Percentiles rank a stretch among this genome's conserved stretches.
Conservation (phyloP, 139 green algal species). For the Limnomonas spitsbergensis region DNA sequence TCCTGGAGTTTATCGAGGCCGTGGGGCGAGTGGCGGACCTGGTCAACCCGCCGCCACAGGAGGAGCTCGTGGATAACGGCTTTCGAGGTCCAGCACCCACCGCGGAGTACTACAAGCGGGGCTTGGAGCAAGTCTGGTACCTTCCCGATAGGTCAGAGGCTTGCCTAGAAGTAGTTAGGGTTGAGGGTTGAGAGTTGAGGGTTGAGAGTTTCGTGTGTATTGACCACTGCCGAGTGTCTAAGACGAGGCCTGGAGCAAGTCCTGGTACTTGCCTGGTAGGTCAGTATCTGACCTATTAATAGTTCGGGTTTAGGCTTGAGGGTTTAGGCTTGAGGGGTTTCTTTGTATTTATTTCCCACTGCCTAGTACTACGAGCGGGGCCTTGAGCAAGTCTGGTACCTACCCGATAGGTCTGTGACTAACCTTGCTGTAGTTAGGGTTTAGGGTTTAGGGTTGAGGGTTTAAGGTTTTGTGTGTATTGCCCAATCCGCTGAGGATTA, state of each 20-base stretch:
- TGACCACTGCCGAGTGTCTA: too few relatives aligned
- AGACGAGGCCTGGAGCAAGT: too few relatives aligned
- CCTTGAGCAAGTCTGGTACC: not conserved
- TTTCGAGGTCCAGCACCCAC: not conserved
- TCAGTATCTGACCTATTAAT: too few relatives aligned
- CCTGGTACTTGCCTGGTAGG: too few relatives aligned
- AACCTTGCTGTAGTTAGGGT: not conserved
- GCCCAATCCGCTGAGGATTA: too few relatives aligned
- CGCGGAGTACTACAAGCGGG: not conserved
- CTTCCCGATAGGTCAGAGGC: not conserved
- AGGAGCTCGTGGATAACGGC: constrained; percentile 17
- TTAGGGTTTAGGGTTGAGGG: too few relatives aligned
- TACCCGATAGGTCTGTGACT: not conserved
- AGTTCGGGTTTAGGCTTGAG: too few relatives aligned
- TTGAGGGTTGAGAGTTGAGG: too few relatives aligned
- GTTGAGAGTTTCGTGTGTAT: too few relatives aligned
- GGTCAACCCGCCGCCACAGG: constrained; percentile 35
- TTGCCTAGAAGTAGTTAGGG: not conserved
- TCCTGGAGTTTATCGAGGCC: constrained; percentile 58
- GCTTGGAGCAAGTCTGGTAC: not conserved
- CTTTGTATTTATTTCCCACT: too few relatives aligned
- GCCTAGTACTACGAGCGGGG: not conserved
- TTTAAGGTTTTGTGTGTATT: too few relatives aligned
- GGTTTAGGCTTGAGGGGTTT: too few relatives aligned
- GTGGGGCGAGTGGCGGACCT: constrained; percentile 50